Percentiles rank a stretch among this genome's conserved stretches.
phyloP scores from a whole-genome alignment of 257 asterid species.

The Euphrasia confusa region DNA sequence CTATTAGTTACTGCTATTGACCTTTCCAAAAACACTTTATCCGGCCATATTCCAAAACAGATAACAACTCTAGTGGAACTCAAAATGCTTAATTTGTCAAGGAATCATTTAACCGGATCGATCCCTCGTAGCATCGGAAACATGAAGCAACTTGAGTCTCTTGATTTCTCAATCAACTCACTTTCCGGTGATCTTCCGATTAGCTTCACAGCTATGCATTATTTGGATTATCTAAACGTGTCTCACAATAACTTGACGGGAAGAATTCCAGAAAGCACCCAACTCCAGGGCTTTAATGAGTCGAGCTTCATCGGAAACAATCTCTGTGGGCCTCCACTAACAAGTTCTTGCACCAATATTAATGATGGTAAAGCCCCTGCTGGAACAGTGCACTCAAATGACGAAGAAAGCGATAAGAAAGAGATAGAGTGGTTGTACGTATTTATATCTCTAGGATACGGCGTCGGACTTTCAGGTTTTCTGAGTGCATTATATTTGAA shows the following conservation, averaged over 20 bases:
- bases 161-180: constrained; percentile 31
- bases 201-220: constrained; percentile 4
- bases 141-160: constrained; percentile 29
- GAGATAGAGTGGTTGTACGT: too few species aligned
- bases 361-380: too few species aligned
- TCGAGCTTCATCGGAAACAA: constrained; percentile 25
- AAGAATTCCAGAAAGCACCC: constrained; percentile 29
- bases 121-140: constrained; percentile 27
- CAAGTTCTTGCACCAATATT: constrained; percentile 1
- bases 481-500: too few species aligned
- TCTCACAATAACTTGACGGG: constrained; percentile 27
- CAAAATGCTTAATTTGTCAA: too few species aligned
- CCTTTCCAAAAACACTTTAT: too few species aligned
- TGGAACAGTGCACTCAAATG: too few species aligned
- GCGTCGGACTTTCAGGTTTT: too few species aligned
- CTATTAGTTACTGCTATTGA: too few species aligned
- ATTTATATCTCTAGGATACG: too few species aligned
- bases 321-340: constrained; percentile 31
- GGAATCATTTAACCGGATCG: constrained; percentile 1
- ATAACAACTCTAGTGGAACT: too few species aligned
- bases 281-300: constrained; percentile 4
- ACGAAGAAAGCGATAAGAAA: too few species aligned
- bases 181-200: constrained; percentile 26
- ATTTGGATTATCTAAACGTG: constrained; percentile 21
- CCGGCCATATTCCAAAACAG: too few species aligned